Conservation (phyloP, 495 filamentous ascomycete species). For the Tuber calosporum region DNA sequence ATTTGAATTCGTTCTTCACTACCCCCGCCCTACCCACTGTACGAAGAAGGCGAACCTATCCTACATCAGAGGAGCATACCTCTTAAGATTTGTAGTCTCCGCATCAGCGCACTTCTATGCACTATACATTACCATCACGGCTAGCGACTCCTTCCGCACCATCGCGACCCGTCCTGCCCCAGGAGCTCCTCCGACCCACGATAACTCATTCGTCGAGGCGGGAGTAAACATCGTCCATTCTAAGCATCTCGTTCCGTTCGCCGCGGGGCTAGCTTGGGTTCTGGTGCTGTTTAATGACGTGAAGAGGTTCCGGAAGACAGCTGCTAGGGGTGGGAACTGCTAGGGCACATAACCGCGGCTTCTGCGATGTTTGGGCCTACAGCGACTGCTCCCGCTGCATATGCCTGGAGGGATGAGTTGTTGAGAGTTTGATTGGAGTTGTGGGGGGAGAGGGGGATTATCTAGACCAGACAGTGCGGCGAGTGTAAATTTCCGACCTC, state of each 20-base stretch:
- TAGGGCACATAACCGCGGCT: background rate
- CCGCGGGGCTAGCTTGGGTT: slow-evolving; percentile 17
- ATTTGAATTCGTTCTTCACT: slow-evolving; percentile 28
- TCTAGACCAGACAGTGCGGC: background rate
- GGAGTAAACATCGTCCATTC: background rate
- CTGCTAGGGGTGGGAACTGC: background rate
- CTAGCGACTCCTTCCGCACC: background rate
- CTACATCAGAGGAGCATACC: slow-evolving; percentile 31
- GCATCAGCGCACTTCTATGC: slow-evolving; percentile 29
- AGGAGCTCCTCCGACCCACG: slow-evolving; percentile 1
- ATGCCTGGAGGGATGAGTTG: slow-evolving; percentile 23
- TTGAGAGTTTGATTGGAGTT: background rate
- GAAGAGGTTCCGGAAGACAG: slow-evolving; percentile 9
- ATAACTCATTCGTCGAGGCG: slow-evolving; percentile 4
- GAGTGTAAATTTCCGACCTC: background rate
- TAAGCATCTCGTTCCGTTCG: slow-evolving; percentile 12
- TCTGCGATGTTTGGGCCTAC: slow-evolving; percentile 15
- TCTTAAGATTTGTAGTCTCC: slow-evolving; percentile 15
- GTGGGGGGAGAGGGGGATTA: background rate
- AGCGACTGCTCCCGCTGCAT: slow-evolving; percentile 10
- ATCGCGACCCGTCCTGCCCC: background rate
- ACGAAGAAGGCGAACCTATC: slow-evolving; percentile 11
- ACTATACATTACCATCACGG: slow-evolving; percentile 4
- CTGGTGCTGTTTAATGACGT: slow-evolving; percentile 17
- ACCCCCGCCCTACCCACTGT: slow-evolving; percentile 16